Conservation (phyloP, 2,329 filamentous ascomycete genomes). For the Colletotrichum euphorbiae region DNA sequence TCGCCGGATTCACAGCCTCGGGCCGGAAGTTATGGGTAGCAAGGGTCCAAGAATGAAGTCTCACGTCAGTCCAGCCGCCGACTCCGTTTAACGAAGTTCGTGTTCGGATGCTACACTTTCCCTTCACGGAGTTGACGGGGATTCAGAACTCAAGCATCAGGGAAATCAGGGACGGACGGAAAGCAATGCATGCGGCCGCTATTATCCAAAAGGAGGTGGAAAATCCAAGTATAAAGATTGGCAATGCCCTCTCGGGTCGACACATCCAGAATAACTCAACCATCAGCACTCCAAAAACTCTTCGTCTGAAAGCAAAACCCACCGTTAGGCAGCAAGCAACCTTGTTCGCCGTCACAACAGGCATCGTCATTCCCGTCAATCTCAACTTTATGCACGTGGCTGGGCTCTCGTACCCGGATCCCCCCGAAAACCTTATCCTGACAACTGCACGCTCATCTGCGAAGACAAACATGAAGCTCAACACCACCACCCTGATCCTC, state of each 20-base stretch:
- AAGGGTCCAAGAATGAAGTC: too few species aligned
- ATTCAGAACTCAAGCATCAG: conserved; percentile 8
- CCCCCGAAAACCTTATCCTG: conserved; percentile 13
- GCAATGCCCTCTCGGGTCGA: background rate
- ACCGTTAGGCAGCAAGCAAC: background rate
- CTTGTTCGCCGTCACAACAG: background rate
- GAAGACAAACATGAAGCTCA: conserved; percentile 5
- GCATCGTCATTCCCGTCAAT: conserved; percentile 4
- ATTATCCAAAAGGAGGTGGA: background rate
- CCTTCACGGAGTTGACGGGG: background rate
- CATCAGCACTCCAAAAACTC: background rate
- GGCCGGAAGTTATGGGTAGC: too few species aligned
- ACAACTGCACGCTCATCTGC: conserved; percentile 8
- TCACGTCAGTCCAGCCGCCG: background rate
- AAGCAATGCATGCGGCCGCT: background rate
- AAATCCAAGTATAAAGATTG: conserved; percentile 11
- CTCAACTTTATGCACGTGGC: conserved; percentile 9
- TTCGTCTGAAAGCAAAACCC: background rate
- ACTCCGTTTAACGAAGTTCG: background rate
- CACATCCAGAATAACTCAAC: background rate
- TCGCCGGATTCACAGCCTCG: too few species aligned
- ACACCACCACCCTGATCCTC: background rate
- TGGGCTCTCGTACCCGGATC: conserved; percentile 9
- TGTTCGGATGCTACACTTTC: conserved; percentile 5
- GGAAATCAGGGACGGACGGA: background rate